Evolutionary conservation across 352 stramenopile species (phyloP), one percentile per base, ranked within the genome.

Genomic region (Phytophthora aleatoria): DNA sequence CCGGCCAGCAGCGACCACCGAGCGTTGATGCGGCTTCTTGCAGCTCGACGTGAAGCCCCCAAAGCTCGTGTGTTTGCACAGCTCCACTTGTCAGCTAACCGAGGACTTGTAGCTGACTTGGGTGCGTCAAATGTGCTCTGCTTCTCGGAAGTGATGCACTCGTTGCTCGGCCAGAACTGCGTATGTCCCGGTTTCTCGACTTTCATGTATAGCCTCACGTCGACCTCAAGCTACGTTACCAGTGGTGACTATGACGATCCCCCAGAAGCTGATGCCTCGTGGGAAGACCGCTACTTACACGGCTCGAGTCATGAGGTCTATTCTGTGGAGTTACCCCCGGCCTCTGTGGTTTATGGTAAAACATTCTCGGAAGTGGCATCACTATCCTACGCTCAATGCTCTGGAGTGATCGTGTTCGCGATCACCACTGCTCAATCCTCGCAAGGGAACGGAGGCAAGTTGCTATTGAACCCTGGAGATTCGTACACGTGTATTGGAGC

Each of bases 161-260:
- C 83, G 10, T 56, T 94, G 20, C 62, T 94, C 13, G 86, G 74
- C 2, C 86, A 94, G 57, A 94, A 92, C 71, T 94, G 86, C 45
- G 79, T 92, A n/a, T 94, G 86, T 39, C 86, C 86, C 2, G 86
- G 83, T 2, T 94, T 94, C 43, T 92, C 86, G 8, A 94, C 86
- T 2, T 85, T 94, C 59, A 91, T 93, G 28, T 95, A 95, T 71
- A 92, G 89, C 45, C 66, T 95, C 48, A 95, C 86, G 9, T 85
- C 81, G 3, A 91, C 84, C 3, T 92, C 86, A 13, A 92, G 83
- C 43, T 89, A 71, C 43, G 67, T 61, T 50, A 48, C 65, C 3
- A 74, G 64, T 41, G 59, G 62, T 11, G 58, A 66, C 26, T 64
- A 67, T 28, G 67, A 74, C 27, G 67, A 74, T 48, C 56, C 61